Percentiles rank a stretch among this genome's conserved stretches.
phyloP scores from a whole-genome alignment of 1,139 yeast genomes.

The Pneumocystis wakefieldiae region DNA sequence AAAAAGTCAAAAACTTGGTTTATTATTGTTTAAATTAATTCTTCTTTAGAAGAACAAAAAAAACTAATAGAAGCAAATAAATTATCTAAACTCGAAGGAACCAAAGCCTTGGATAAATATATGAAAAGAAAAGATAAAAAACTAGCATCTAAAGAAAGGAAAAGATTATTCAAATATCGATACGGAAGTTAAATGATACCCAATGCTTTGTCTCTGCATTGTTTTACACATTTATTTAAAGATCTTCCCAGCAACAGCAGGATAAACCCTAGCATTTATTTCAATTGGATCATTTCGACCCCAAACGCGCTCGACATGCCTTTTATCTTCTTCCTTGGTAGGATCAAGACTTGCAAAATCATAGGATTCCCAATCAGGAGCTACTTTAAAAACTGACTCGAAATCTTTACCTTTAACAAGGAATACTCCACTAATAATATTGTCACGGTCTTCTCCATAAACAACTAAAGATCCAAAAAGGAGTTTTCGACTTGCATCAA shows the following conservation, averaged over 20 bases:
- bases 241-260: conserved; percentile 59
- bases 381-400: conserved; percentile 89
- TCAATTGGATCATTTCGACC: conserved; percentile 70
- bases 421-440: conserved; percentile 93
- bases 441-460: conserved; percentile 96
- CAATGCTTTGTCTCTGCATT: neutral
- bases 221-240: conserved; percentile 38
- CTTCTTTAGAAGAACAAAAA: conserved; percentile 41
- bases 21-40: neutral
- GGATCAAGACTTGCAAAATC: conserved; percentile 52
- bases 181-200: neutral
- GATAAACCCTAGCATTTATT: conserved; percentile 45
- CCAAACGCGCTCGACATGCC: conserved; percentile 58
- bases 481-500: conserved; percentile 81
- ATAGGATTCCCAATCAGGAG: conserved; percentile 97
- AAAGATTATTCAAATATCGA: conserved; percentile 17
- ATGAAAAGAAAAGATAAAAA: conserved; percentile 90
- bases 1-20: conserved; percentile 27
- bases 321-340: conserved; percentile 51
- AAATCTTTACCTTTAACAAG: conserved; percentile 88
- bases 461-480: conserved; percentile 88
- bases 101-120: conserved; percentile 62
- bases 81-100: conserved; percentile 67
- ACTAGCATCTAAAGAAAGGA: conserved; percentile 81
- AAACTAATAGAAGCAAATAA: conserved; percentile 78